These are phyloP conservation scores for Cutaneotrichosporon mucoides DNA, from an alignment of 1,284 basidiomycete species.

Conservation along the genomic window DNA sequence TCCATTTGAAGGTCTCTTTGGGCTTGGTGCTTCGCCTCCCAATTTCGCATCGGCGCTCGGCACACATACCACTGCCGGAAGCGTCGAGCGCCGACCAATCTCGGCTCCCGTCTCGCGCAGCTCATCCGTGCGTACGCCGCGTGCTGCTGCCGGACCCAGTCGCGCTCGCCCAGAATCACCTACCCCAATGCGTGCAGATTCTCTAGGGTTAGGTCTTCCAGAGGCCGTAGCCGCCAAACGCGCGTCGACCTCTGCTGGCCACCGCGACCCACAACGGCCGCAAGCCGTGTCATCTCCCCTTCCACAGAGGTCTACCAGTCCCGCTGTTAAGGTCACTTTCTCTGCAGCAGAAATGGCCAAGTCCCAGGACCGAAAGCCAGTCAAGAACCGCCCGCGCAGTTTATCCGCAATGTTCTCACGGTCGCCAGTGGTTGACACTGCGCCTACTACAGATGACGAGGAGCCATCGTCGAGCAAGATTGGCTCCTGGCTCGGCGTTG, in stretches of 20 bases:
- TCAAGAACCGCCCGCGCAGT: slow-evolving; percentile 31
- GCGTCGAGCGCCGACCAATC: slow-evolving; percentile 3
- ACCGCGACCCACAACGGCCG: background rate
- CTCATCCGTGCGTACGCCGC: slow-evolving; percentile 1
- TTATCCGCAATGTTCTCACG: slow-evolving; percentile 38
- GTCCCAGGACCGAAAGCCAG: slow-evolving; percentile 10
- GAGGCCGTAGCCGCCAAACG: slow-evolving; percentile 3
- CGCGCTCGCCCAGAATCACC: background rate
- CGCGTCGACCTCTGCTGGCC: background rate
- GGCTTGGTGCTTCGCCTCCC: background rate
- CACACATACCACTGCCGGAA: background rate
- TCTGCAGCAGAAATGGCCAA: slow-evolving; percentile 18
- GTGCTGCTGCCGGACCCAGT: background rate
- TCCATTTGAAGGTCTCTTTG: slow-evolving; percentile 11
- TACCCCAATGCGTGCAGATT: background rate
- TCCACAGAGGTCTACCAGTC: slow-evolving; percentile 31
- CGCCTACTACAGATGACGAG: slow-evolving; percentile 14
- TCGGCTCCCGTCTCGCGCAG: slow-evolving; percentile 21
- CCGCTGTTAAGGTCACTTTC: slow-evolving; percentile 34
- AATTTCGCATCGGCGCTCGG: background rate
- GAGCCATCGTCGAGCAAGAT: slow-evolving; percentile 23
- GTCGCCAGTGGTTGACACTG: slow-evolving; percentile 6
- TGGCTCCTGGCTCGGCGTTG: slow-evolving; percentile 39
- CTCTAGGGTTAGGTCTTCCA: slow-evolving; percentile 39
- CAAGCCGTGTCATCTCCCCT: slow-evolving; percentile 41